Evolutionary conservation across 192 early-diverging fungal genomes (phyloP).

Genomic region (Entomortierella beljakovae): DNA sequence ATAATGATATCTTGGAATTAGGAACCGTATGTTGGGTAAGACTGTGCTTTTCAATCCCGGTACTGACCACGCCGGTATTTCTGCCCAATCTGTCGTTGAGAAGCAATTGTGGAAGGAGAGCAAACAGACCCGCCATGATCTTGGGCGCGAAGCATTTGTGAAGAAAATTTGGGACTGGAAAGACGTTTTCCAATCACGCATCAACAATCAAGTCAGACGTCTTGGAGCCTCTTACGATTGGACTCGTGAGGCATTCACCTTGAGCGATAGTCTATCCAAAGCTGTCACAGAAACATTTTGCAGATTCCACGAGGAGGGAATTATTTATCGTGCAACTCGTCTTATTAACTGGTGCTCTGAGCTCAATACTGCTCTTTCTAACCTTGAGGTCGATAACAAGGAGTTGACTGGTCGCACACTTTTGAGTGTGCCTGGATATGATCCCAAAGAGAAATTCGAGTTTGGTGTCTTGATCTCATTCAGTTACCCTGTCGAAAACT

Average conservation of each 20-base stretch:
- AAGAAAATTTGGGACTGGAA: slow-evolving; percentile 97
- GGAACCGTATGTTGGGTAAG: slow-evolving; percentile 96
- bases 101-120: slow-evolving; percentile 92
- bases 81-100: slow-evolving; percentile 97
- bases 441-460: slow-evolving; percentile 93
- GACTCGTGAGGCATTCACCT: slow-evolving; percentile 91
- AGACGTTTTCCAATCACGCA: slow-evolving; percentile 81
- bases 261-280: slow-evolving; percentile 83
- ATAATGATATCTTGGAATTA: slow-evolving; percentile 19
- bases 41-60: slow-evolving; percentile 95
- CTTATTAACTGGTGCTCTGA: slow-evolving; percentile 99
- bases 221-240: slow-evolving; percentile 96
- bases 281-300: slow-evolving; percentile 97
- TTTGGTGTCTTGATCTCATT: slow-evolving; percentile 98
- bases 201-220: slow-evolving; percentile 90
- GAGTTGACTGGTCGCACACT: slow-evolving; percentile 89
- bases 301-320: slow-evolving; percentile 92
- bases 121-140: slow-evolving; percentile 87
- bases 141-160: slow-evolving; percentile 93
- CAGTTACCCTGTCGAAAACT: slow-evolving; percentile 90
- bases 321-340: slow-evolving; percentile 95
- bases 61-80: slow-evolving; percentile 97
- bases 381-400: slow-evolving; percentile 95
- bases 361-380: slow-evolving; percentile 96
- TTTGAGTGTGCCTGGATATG: slow-evolving; percentile 92